A percentile compares a stretch with the other conserved stretches of the same genome.
phyloP scores from a whole-genome alignment of 805 yeast genomes.

The Scheffersomyces ergatensis region DNA sequence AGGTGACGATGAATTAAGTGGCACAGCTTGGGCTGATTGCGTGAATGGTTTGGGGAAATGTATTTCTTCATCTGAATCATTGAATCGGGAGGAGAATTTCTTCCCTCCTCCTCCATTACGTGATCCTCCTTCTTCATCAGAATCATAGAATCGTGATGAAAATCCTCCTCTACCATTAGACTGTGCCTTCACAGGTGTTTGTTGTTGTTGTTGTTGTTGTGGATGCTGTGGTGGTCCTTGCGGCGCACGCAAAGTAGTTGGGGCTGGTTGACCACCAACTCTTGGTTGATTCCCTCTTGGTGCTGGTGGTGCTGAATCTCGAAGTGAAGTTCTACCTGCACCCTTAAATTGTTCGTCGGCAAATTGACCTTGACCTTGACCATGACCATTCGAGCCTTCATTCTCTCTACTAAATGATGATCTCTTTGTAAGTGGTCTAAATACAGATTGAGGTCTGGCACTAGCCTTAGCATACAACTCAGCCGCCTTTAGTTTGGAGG shows the following conservation, averaged over 20 bases:
- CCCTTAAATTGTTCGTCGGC: constrained; percentile 1
- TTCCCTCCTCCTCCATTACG: not conserved
- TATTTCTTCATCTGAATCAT: constrained; percentile 62
- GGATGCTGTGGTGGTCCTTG: not conserved
- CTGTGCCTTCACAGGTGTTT: not conserved
- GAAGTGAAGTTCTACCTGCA: constrained; percentile 7
- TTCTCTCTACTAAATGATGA: constrained; percentile 59
- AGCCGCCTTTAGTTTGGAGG: constrained; percentile 46
- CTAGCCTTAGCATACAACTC: constrained; percentile 53
- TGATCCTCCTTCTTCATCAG: constrained; percentile 42
- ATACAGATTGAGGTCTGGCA: constrained; percentile 36
- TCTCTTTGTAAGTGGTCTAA: constrained; percentile 39
- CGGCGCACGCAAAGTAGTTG: not conserved
- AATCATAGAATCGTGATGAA: constrained; percentile 60
- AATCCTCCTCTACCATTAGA: constrained; percentile 18
- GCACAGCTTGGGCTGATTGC: not conserved
- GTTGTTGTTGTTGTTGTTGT: not conserved
- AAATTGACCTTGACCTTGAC: not conserved
- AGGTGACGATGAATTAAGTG: not conserved
- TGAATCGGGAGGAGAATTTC: constrained; percentile 53
- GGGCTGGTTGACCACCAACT: not conserved
- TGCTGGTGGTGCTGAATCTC: constrained; percentile 3
- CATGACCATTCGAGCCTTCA: constrained; percentile 3
- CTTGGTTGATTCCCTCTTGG: not conserved
- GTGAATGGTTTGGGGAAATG: constrained; percentile 1